phyloP scores from a whole-genome alignment of 2,329 filamentous ascomycete genomes.

The Fonsecaea nubica region DNA sequence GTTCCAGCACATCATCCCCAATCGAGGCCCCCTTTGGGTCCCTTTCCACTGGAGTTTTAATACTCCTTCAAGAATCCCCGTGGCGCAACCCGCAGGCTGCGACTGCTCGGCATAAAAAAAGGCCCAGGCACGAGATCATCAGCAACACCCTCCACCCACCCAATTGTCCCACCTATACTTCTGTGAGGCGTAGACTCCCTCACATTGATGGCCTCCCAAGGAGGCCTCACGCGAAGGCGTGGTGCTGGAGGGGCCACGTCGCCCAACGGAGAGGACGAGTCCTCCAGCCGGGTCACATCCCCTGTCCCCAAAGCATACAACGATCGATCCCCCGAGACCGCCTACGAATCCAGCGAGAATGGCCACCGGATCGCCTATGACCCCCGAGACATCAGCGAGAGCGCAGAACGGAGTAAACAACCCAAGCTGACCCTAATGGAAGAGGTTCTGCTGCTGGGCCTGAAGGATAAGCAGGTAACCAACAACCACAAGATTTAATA shows the following conservation, averaged over 20 bases:
- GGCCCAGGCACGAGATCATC: constrained; percentile 24
- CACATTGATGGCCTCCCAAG: constrained; percentile 66
- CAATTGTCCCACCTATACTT: background rate
- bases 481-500: background rate
- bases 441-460: constrained; percentile 89
- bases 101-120: constrained; percentile 1
- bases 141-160: background rate
- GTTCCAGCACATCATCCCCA: background rate
- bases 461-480: constrained; percentile 97
- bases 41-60: background rate
- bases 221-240: constrained; percentile 73
- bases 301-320: constrained; percentile 66
- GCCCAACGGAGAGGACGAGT: constrained; percentile 63
- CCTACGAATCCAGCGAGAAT: constrained; percentile 85
- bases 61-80: background rate
- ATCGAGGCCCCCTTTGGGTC: background rate
- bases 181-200: constrained; percentile 11
- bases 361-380: constrained; percentile 99
- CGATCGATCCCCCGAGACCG: constrained; percentile 71
- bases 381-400: constrained; percentile 96
- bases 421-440: constrained; percentile 99
- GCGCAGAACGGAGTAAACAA: constrained; percentile 93
- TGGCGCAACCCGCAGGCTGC: constrained; percentile 1
- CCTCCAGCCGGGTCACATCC: constrained; percentile 70
- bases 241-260: constrained; percentile 58